Conservation (phyloP, 1,139 yeast genomes). For the Candida tropicalis region DNA sequence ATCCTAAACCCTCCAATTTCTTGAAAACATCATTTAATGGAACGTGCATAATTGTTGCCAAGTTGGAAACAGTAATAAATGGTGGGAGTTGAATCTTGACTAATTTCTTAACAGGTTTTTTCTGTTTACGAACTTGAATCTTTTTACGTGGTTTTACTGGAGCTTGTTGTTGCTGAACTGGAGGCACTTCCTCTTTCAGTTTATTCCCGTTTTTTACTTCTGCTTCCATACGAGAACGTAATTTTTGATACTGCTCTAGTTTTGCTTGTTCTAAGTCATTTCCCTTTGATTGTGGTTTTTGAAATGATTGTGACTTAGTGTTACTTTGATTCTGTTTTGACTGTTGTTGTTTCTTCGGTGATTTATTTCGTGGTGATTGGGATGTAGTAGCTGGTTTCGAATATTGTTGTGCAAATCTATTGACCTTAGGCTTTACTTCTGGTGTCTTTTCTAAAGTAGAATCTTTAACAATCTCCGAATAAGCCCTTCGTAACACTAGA, state of each 20-base stretch:
- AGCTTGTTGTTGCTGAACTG: background rate
- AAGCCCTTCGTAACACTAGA: background rate
- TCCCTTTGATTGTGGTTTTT: constrained; percentile 4
- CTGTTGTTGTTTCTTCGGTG: background rate
- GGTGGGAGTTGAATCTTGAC: constrained; percentile 64
- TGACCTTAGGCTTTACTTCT: constrained; percentile 11
- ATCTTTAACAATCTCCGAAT: background rate
- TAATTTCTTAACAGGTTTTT: constrained; percentile 19
- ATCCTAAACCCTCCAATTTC: constrained; percentile 70
- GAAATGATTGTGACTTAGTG: constrained; percentile 7
- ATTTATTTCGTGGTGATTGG: background rate
- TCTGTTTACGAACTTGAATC: constrained; percentile 6
- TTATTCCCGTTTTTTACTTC: background rate
- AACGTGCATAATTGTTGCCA: constrained; percentile 70
- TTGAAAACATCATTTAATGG: constrained; percentile 61
- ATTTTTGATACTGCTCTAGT: constrained; percentile 6
- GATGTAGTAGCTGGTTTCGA: constrained; percentile 2
- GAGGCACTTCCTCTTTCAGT: background rate
- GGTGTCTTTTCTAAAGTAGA: background rate
- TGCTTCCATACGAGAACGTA: constrained; percentile 5
- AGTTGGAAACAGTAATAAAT: constrained; percentile 71
- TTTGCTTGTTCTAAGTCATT: constrained; percentile 6
- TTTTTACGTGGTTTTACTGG: constrained; percentile 11
- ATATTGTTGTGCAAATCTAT: constrained; percentile 17
- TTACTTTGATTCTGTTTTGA: constrained; percentile 10